Evolutionary conservation across 2,329 filamentous ascomycete genomes (phyloP).

Genomic region (Claviceps quebecensis): DNA sequence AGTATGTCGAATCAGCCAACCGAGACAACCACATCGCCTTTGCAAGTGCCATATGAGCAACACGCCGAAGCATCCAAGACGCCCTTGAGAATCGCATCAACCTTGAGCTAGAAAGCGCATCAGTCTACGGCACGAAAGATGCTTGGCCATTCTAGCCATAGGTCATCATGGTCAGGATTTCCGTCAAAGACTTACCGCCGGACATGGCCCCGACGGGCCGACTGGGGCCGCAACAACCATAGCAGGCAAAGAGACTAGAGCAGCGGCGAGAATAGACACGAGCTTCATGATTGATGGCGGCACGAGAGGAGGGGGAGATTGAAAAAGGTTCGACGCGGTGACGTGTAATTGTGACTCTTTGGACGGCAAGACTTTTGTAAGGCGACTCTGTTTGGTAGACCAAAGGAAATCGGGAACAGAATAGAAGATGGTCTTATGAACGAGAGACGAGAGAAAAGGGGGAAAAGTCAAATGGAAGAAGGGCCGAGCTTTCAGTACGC

Average conservation of each 20-base stretch:
- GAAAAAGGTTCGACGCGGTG: too few relatives aligned
- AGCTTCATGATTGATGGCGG: slow-evolving; percentile 4
- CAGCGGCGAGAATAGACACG: not conserved
- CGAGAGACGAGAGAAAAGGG: too few relatives aligned
- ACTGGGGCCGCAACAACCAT: slow-evolving; percentile 13
- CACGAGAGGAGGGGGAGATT: too few relatives aligned
- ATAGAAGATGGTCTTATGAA: too few relatives aligned
- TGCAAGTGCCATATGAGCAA: slow-evolving; percentile 40
- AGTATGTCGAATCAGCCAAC: slow-evolving; percentile 17
- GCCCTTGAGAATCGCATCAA: slow-evolving; percentile 32
- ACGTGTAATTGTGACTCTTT: too few relatives aligned
- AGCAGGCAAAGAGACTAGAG: slow-evolving; percentile 8
- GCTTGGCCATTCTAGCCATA: not conserved
- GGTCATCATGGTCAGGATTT: too few relatives aligned
- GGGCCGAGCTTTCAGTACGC: too few relatives aligned
- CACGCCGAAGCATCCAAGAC: slow-evolving; percentile 33
- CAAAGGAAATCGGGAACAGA: too few relatives aligned
- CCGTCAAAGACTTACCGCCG: slow-evolving; percentile 14
- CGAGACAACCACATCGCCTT: slow-evolving; percentile 24
- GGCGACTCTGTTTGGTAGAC: too few relatives aligned
- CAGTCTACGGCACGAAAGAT: not conserved
- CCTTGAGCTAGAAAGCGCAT: slow-evolving; percentile 13
- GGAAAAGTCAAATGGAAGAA: too few relatives aligned
- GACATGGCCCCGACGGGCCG: slow-evolving; percentile 21
- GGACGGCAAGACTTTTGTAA: too few relatives aligned